Base-by-base conservation (phyloP, 805 yeast genomes). In the Dipodascopsis uninucleata region DNA sequence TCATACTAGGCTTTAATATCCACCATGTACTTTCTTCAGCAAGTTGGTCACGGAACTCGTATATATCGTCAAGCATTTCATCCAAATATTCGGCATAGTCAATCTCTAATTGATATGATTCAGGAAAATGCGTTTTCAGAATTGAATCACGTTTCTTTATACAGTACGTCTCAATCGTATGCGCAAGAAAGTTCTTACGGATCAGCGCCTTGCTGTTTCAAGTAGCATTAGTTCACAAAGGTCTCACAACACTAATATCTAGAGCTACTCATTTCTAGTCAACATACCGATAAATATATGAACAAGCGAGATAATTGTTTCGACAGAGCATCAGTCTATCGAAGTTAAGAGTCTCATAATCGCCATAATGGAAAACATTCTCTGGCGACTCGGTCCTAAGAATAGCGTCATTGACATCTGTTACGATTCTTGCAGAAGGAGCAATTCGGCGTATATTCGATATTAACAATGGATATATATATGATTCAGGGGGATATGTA, bases 11-110 rank as follows among this genome's bases (percentile, higher is more conserved):
- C 61, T 93, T 93, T 61, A 93, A 71, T 29, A 93, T 93, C 89
- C 94, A 90, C 57, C 57, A 58, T 9, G 33, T 28, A 5, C 41
- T 28, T 36, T 82, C 76, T 53, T 75, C 78, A 47, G 81, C 82
- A 26, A 93, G 68, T 55, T 84, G 96, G 41, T 82, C 82, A 47
- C 95, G 69, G 39, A 93, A 70, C 60, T 90, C 98, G 69, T 84
- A 89, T 29, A 85, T 81, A 58, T 93, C 98, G 63, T 90, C 97
- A 36, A 93, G 70, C 0, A 96, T 76, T 61, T 93, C 98, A 58
- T 93, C 97, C 39, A 93, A 68, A 58, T 93, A 93, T 63, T 93
- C 98, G 1, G 97, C 97, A 65, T 86, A 93, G 58, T 90, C 97
- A 18, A 93, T 77, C 60, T 93, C 97, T 25, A 93, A 69, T 43